A percentile compares a stretch with the other conserved stretches of the same genome.
Evolutionary conservation across 208 protist genomes (phyloP).

Genomic region (Crithidia acanthocephali): DNA sequence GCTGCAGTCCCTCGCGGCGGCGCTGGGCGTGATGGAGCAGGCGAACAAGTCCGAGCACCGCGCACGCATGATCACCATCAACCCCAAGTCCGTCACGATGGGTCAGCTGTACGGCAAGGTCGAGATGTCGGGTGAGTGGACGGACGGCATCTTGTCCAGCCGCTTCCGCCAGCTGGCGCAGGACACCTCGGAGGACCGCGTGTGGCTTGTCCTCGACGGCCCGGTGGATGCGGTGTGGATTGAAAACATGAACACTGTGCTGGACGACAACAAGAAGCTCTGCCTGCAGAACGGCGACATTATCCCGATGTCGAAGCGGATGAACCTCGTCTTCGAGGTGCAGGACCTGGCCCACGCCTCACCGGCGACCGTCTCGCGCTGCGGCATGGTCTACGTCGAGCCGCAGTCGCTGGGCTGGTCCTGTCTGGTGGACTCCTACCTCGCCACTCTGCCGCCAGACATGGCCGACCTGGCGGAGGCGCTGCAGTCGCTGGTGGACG

Average conservation of each 20-base stretch:
- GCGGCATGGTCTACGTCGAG: conserved; percentile 99
- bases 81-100: conserved; percentile 97
- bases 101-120: conserved; percentile 96
- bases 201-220: conserved; percentile 97
- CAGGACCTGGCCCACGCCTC: conserved; percentile 97
- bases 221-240: conserved; percentile 99
- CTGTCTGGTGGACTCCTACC: conserved; percentile 90
- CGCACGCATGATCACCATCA: conserved; percentile 90
- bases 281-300: conserved; percentile 97
- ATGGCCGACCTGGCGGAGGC: conserved; percentile 42
- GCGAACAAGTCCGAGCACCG: conserved; percentile 71
- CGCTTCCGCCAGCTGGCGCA: conserved; percentile 91
- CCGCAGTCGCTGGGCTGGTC: conserved; percentile 94
- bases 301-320: conserved; percentile 96
- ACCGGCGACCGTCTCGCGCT: conserved; percentile 97
- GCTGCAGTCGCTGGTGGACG: conserved; percentile 59
- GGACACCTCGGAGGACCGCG: conserved; percentile 85
- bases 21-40: conserved; percentile 83
- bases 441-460: conserved; percentile 71
- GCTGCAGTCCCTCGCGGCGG: conserved; percentile 87
- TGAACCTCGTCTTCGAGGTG: conserved; percentile 98
- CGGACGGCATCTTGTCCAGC: conserved; percentile 96
- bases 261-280: conserved; percentile 99
- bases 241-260: conserved; percentile 99
- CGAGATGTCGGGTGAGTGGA: conserved; percentile 97